Evolutionary conservation across 2,329 filamentous ascomycete genomes (phyloP).

Genomic region (Fusarium citri): DNA sequence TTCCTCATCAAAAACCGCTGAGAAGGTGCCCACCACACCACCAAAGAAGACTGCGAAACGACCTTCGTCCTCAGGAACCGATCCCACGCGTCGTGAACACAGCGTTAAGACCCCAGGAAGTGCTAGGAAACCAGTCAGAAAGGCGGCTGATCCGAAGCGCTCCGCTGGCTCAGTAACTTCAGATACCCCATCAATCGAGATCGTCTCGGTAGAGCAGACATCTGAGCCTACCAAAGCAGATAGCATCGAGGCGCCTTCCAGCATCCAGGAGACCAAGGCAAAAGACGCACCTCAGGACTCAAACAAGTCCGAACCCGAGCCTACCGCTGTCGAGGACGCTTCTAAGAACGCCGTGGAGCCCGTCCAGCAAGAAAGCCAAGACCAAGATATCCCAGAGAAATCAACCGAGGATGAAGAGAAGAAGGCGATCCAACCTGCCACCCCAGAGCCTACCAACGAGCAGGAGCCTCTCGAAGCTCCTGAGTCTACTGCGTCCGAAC

Average conservation of each 20-base stretch:
- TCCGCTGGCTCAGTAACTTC: slow-evolving; percentile 9
- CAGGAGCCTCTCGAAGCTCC: neutral
- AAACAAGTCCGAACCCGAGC: slow-evolving; percentile 8
- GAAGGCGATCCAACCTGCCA: slow-evolving; percentile 4
- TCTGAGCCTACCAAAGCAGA: slow-evolving; percentile 14
- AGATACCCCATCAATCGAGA: slow-evolving; percentile 4
- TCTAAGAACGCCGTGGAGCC: slow-evolving; percentile 31
- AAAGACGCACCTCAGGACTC: neutral
- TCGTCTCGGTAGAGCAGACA: slow-evolving; percentile 10
- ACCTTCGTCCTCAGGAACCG: slow-evolving; percentile 38
- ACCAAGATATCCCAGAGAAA: slow-evolving; percentile 16
- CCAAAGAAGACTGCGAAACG: slow-evolving; percentile 55
- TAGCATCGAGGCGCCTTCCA: slow-evolving; percentile 7
- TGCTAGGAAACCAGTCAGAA: slow-evolving; percentile 36
- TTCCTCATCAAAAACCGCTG: slow-evolving; percentile 74
- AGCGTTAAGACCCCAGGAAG: slow-evolving; percentile 43
- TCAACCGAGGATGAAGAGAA: neutral
- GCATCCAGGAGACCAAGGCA: slow-evolving; percentile 1
- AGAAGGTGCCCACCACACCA: slow-evolving; percentile 67
- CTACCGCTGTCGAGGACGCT: slow-evolving; percentile 20
- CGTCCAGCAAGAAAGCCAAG: slow-evolving; percentile 9
- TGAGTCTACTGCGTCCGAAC: slow-evolving; percentile 23
- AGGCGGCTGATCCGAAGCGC: slow-evolving; percentile 14
- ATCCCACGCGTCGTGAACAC: slow-evolving; percentile 37
- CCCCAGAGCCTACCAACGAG: slow-evolving; percentile 11